Percentiles rank a stretch among this genome's conserved stretches.
Conservation (phyloP, 2,329 filamentous ascomycete species). For the Alternaria arbusti region DNA sequence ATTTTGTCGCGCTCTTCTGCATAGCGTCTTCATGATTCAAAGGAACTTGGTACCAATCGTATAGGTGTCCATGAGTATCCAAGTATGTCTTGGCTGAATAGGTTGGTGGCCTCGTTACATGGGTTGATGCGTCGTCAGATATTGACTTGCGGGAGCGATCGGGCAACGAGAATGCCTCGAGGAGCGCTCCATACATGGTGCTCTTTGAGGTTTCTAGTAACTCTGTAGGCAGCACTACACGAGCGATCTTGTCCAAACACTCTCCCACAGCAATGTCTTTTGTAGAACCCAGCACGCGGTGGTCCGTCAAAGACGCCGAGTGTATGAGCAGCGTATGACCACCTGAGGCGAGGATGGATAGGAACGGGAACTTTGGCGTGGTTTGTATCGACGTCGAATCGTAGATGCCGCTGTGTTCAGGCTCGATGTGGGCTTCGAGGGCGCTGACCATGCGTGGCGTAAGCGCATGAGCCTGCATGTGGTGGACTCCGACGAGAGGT, state of each 20-base stretch:
- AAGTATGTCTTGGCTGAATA: slow-evolving; percentile 31
- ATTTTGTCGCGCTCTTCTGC: slow-evolving; percentile 53
- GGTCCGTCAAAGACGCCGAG: slow-evolving; percentile 70
- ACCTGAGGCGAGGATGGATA: slow-evolving; percentile 87
- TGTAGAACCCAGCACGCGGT: slow-evolving; percentile 75
- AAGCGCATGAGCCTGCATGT: slow-evolving; percentile 96
- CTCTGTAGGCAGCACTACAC: slow-evolving; percentile 71
- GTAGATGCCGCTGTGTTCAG: neutral
- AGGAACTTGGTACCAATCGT: slow-evolving; percentile 65
- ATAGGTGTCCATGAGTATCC: slow-evolving; percentile 23
- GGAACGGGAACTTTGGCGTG: slow-evolving; percentile 75
- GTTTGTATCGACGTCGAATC: neutral
- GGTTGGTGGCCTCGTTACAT: neutral
- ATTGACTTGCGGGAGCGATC: slow-evolving; percentile 3
- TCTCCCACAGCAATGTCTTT: slow-evolving; percentile 89
- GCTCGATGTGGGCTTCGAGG: slow-evolving; percentile 49
- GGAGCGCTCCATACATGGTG: slow-evolving; percentile 79
- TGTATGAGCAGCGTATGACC: slow-evolving; percentile 89
- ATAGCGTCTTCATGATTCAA: slow-evolving; percentile 65
- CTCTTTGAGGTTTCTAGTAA: slow-evolving; percentile 62
- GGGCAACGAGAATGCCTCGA: slow-evolving; percentile 82
- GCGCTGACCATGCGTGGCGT: slow-evolving; percentile 80
- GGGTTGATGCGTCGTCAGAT: neutral
- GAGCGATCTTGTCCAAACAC: slow-evolving; percentile 84
- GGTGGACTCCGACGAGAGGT: slow-evolving; percentile 85